phyloP scores from a whole-genome alignment of 2,329 filamentous ascomycete species.

The Ascochyta clinopodiicola region DNA sequence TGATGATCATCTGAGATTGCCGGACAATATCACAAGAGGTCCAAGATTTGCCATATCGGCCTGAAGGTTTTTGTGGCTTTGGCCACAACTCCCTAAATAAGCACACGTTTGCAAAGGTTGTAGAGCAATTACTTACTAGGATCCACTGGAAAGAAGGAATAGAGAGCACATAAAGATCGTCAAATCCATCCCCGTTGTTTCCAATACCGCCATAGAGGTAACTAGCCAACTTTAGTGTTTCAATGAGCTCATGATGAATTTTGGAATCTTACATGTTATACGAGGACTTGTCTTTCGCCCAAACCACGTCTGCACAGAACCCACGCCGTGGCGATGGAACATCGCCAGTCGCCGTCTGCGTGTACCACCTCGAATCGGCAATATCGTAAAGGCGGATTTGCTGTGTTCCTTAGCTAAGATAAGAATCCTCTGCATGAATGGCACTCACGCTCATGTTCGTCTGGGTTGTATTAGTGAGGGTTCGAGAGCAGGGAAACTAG shows the following conservation, averaged over 20 bases:
- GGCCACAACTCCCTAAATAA: constrained; percentile 23
- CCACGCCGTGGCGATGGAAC: constrained; percentile 60
- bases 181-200: constrained; percentile 57
- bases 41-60: constrained; percentile 46
- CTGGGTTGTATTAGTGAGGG: constrained; percentile 12
- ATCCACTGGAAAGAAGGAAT: constrained; percentile 68
- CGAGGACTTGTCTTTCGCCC: constrained; percentile 63
- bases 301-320: constrained; percentile 66
- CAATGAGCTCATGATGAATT: too few species aligned
- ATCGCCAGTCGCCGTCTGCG: constrained; percentile 60
- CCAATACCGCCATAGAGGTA: constrained; percentile 65
- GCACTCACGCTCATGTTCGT: constrained; percentile 23
- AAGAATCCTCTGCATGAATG: too few species aligned
- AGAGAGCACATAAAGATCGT: constrained; percentile 66
- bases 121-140: constrained; percentile 38
- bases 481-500: neutral
- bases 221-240: constrained; percentile 42
- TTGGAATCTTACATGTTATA: constrained; percentile 64
- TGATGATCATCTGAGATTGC: constrained; percentile 67
- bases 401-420: neutral
- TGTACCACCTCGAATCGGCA: constrained; percentile 63
- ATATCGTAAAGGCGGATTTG: constrained; percentile 64
- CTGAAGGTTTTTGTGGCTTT: constrained; percentile 19
- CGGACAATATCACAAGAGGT: constrained; percentile 63
- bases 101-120: constrained; percentile 20